Percentiles rank a stretch among this genome's conserved stretches.
Conservation (phyloP, 805 yeast genomes). For the Kurtzmaniella fragi region DNA sequence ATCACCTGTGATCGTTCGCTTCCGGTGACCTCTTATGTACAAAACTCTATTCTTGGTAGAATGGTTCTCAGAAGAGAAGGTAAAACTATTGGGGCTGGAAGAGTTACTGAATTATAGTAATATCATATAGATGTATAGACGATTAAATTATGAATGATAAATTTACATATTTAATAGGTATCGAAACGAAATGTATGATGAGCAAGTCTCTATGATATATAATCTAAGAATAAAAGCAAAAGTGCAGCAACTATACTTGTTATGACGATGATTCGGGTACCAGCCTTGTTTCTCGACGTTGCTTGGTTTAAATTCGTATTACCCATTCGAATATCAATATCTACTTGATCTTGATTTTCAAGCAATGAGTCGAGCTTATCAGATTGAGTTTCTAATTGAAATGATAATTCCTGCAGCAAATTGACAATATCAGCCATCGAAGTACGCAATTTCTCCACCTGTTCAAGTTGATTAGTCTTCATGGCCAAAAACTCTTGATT, state of each 20-base stretch:
- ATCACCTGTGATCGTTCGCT: conserved; percentile 42
- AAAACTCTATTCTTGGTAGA: conserved; percentile 54
- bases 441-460: conserved; percentile 54
- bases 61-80: conserved; percentile 70
- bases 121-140: not conserved
- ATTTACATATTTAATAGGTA: no score
- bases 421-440: conserved; percentile 70
- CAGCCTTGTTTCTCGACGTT: conserved; percentile 52
- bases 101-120: conserved; percentile 20
- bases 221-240: conserved; percentile 32
- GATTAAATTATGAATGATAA: no score
- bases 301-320: conserved; percentile 68
- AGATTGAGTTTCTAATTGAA: conserved; percentile 69
- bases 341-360: conserved; percentile 64
- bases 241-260: conserved; percentile 30
- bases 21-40: conserved; percentile 47
- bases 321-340: conserved; percentile 62
- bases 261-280: conserved; percentile 33
- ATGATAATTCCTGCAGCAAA: conserved; percentile 67
- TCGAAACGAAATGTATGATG: not conserved
- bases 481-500: conserved; percentile 50
- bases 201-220: conserved; percentile 13
- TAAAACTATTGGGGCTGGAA: conserved; percentile 63
- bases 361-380: conserved; percentile 59
- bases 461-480: conserved; percentile 56